Evolutionary conservation across 2,329 filamentous ascomycete genomes (phyloP).

Genomic region (Pseudogymnoascus verrucosus): DNA sequence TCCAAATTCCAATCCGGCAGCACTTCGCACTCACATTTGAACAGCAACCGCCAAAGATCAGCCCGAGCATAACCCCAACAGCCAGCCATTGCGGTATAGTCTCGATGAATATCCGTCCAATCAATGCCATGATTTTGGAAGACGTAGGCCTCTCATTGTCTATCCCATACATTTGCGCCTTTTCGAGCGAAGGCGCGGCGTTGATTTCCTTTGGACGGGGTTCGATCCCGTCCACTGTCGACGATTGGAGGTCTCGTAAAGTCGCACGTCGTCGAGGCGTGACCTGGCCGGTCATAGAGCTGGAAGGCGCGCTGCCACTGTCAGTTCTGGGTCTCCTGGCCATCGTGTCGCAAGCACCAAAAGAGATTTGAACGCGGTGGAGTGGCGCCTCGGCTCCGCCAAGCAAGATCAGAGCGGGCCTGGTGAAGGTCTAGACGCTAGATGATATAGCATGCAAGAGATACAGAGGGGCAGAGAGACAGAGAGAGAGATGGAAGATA

Average conservation of each 20-base stretch:
- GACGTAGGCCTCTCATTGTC: constrained; percentile 43
- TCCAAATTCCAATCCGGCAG: constrained; percentile 5
- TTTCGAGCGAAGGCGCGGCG: constrained; percentile 44
- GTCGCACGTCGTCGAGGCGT: constrained; percentile 38
- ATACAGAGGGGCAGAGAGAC: neutral
- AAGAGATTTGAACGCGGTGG: constrained; percentile 1
- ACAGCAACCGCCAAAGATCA: constrained; percentile 95
- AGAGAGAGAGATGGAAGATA: neutral
- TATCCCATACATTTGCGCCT: constrained; percentile 48
- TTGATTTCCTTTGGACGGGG: constrained; percentile 44
- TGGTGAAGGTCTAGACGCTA: neutral
- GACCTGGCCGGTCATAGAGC: constrained; percentile 35
- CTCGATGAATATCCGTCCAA: constrained; percentile 46
- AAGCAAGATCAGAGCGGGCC: constrained; percentile 8
- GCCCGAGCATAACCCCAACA: constrained; percentile 59
- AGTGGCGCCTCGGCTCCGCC: neutral
- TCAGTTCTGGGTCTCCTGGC: constrained; percentile 29
- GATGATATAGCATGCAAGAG: constrained; percentile 5
- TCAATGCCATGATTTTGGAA: constrained; percentile 42
- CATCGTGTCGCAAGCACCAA: constrained; percentile 20
- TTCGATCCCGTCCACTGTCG: constrained; percentile 33
- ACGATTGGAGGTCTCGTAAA: constrained; percentile 36
- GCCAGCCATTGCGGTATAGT: constrained; percentile 56
- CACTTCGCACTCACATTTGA: constrained; percentile 61
- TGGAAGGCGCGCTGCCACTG: constrained; percentile 27